Evolutionary conservation across 2,329 filamentous ascomycete species (phyloP).

Genomic region (Apiospora sp.): DNA sequence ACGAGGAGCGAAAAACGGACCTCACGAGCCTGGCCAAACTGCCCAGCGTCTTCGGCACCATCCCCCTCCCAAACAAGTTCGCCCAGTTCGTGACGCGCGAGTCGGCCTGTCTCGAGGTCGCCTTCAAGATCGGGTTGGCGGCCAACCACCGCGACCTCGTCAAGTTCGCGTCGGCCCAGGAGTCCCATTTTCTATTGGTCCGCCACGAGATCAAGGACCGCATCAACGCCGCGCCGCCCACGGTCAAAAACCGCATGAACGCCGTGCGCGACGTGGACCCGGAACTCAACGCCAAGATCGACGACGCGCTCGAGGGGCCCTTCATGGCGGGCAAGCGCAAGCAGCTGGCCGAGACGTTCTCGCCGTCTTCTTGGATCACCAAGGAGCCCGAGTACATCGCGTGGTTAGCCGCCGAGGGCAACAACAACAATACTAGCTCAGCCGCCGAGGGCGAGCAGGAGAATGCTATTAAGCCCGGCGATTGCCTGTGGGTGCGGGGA

Average conservation of each 20-base stretch:
- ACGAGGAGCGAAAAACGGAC: slow-evolving; percentile 49
- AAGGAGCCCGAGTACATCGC: slow-evolving; percentile 46
- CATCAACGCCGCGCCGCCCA: slow-evolving; percentile 45
- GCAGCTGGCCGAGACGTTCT: slow-evolving; percentile 39
- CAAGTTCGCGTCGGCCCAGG: slow-evolving; percentile 44
- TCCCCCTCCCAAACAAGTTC: slow-evolving; percentile 43
- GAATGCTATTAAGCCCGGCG: slow-evolving; percentile 31
- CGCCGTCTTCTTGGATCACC: slow-evolving; percentile 48
- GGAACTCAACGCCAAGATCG: slow-evolving; percentile 42
- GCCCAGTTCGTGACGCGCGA: slow-evolving; percentile 50
- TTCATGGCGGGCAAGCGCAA: slow-evolving; percentile 46
- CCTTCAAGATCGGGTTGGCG: slow-evolving; percentile 46
- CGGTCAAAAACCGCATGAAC: slow-evolving; percentile 48
- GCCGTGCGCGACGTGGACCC: slow-evolving; percentile 47
- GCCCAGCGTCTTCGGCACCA: slow-evolving; percentile 40
- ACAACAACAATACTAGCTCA: background rate
- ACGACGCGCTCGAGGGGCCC: slow-evolving; percentile 44
- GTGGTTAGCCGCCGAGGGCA: slow-evolving; percentile 43
- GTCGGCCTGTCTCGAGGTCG: slow-evolving; percentile 49
- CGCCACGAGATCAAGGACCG: slow-evolving; percentile 47
- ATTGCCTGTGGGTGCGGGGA: slow-evolving; percentile 50
- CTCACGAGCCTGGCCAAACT: slow-evolving; percentile 47
- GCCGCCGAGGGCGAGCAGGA: slow-evolving; percentile 22
- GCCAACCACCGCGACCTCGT: slow-evolving; percentile 50
- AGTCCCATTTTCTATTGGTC: slow-evolving; percentile 42